Evolutionary conservation across 768 basidiomycete genomes (phyloP).

Genomic region (Fomitopsis pulvina): DNA sequence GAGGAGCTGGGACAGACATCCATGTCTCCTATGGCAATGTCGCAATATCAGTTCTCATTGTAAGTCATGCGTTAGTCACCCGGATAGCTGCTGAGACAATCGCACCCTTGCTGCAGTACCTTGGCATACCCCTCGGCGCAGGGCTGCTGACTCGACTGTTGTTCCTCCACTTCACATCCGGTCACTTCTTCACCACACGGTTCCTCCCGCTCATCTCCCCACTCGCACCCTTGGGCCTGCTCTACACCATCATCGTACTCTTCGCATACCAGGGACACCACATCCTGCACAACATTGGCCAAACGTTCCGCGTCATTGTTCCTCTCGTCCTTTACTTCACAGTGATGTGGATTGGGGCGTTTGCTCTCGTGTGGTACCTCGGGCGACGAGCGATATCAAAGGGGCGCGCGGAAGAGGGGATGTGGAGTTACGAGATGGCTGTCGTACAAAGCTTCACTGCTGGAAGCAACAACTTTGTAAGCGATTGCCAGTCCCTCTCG

Average conservation of each 20-base stretch:
- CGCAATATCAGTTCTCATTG: conserved; percentile 64
- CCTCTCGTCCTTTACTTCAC: conserved; percentile 76
- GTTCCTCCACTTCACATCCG: conserved; percentile 39
- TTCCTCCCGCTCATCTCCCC: conserved; percentile 71
- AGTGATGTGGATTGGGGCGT: conserved; percentile 67
- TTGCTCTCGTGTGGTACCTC: conserved; percentile 47
- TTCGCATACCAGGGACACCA: conserved; percentile 56
- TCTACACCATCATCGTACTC: conserved; percentile 75
- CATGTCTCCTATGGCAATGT: conserved; percentile 52
- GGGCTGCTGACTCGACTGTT: conserved; percentile 64
- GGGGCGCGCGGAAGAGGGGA: background rate
- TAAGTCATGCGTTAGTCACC: conserved; percentile 29
- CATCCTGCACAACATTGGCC: conserved; percentile 67
- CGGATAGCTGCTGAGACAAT: background rate
- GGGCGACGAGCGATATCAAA: conserved; percentile 4
- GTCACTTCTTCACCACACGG: conserved; percentile 40
- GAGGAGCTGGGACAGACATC: conserved; percentile 33
- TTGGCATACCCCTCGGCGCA: conserved; percentile 73
- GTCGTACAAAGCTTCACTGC: conserved; percentile 78
- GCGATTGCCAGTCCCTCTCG: background rate
- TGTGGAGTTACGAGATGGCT: conserved; percentile 57
- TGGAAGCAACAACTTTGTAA: conserved; percentile 71
- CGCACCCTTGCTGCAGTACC: conserved; percentile 40
- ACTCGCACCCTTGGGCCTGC: conserved; percentile 63
- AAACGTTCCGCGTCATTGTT: conserved; percentile 75